Evolutionary conservation across 306 rosid species (phyloP).

Genomic region (Quercus dentata): DNA sequence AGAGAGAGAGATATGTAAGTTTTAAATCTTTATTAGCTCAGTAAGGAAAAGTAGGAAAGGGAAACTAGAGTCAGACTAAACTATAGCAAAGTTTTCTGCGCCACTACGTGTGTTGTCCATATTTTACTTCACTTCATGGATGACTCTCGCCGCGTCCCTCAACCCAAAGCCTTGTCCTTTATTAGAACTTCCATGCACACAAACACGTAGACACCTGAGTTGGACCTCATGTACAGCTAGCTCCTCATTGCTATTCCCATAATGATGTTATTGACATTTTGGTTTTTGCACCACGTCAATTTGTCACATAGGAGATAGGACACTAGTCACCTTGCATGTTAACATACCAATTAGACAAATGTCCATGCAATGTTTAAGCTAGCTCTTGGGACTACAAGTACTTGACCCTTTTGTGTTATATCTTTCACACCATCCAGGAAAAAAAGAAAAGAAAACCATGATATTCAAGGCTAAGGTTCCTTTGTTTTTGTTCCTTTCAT

Average conservation of each 20-base stretch:
- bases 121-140: background rate
- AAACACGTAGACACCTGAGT: conserved; percentile 13
- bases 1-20: too few relatives aligned
- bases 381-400: conserved; percentile 5
- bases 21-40: too few relatives aligned
- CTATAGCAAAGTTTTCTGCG: too few relatives aligned
- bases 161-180: background rate
- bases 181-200: conserved; percentile 18
- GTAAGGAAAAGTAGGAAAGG: too few relatives aligned
- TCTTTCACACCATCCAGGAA: background rate
- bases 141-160: conserved; percentile 31
- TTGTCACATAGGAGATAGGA: conserved; percentile 23
- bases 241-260: background rate
- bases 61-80: too few relatives aligned
- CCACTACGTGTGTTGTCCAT: background rate
- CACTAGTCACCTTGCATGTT: conserved; percentile 46
- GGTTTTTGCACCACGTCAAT: conserved; percentile 8
- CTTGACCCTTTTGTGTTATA: too few relatives aligned
- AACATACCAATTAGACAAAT: background rate
- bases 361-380: background rate
- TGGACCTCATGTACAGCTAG: background rate
- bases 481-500: conserved; percentile 5
- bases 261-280: too few relatives aligned
- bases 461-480: background rate
- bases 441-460: background rate